These are phyloP conservation scores for Aspergillus pseudotamarii DNA, from an alignment of 2,329 filamentous ascomycete genomes.

Conservation along the genomic window DNA sequence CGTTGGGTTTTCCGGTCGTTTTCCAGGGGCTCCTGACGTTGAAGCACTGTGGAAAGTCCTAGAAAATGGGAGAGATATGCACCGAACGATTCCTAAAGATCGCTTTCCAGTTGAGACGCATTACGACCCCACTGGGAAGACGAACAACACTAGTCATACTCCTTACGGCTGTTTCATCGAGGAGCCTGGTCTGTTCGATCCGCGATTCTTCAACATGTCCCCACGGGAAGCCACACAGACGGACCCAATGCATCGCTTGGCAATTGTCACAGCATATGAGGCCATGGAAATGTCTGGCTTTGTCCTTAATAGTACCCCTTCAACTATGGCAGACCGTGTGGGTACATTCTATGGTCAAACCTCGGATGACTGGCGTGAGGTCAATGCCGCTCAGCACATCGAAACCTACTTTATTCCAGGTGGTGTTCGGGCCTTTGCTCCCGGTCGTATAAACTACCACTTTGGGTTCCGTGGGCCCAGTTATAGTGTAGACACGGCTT, in stretches of 20 bases:
- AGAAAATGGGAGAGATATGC: constrained; percentile 34
- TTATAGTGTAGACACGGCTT: constrained; percentile 73
- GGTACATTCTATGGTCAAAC: constrained; percentile 74
- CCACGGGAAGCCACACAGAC: constrained; percentile 74
- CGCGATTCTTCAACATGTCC: constrained; percentile 54
- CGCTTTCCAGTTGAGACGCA: constrained; percentile 40
- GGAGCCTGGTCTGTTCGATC: constrained; percentile 42
- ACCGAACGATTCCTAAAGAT: constrained; percentile 31
- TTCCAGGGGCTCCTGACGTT: constrained; percentile 23
- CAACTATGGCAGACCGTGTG: constrained; percentile 62
- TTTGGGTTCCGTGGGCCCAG: constrained; percentile 75
- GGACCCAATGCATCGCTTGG: constrained; percentile 77
- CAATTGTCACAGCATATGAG: constrained; percentile 75
- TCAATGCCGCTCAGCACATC: constrained; percentile 70
- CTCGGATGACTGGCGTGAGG: constrained; percentile 65
- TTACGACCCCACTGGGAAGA: constrained; percentile 36
- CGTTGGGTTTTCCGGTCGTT: constrained; percentile 26
- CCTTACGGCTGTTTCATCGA: constrained; percentile 43
- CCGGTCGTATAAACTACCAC: constrained; percentile 71
- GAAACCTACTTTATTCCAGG: constrained; percentile 68
- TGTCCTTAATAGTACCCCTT: constrained; percentile 68
- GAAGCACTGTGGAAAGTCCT: constrained; percentile 44
- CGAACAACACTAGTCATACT: constrained; percentile 34
- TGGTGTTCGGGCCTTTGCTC: constrained; percentile 61
- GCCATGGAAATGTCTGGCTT: constrained; percentile 78